Percentiles rank a stretch among this genome's conserved stretches.
phyloP scores from a whole-genome alignment of 768 basidiomycete species.

The Boletus edulis region DNA sequence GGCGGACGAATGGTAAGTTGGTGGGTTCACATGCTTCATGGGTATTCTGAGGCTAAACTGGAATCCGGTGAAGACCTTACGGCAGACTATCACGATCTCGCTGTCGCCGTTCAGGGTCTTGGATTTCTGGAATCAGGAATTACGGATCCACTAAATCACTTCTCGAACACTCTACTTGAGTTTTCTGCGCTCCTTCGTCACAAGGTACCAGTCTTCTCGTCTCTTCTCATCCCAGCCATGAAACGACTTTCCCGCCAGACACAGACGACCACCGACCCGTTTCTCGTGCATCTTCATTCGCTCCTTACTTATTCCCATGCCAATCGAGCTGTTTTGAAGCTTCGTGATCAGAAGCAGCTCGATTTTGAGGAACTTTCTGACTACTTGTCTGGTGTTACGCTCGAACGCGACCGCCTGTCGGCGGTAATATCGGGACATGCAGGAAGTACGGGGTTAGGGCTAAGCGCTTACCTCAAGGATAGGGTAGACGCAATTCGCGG shows the following conservation, averaged over 20 bases:
- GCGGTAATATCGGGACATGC: conserved; percentile 89
- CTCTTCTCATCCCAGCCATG: not conserved
- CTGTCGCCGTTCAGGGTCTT: conserved; percentile 93
- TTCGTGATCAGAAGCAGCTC: conserved; percentile 97
- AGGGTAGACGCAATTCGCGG: conserved; percentile 90
- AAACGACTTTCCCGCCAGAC: conserved; percentile 47
- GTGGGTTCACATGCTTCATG: conserved; percentile 25
- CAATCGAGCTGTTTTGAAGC: conserved; percentile 90
- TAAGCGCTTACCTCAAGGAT: conserved; percentile 89
- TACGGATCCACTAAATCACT: conserved; percentile 95
- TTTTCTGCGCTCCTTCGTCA: conserved; percentile 90
- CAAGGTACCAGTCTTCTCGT: conserved; percentile 47
- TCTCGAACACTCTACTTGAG: conserved; percentile 93
- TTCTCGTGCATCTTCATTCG: conserved; percentile 87
- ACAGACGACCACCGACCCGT: conserved; percentile 87
- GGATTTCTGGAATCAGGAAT: conserved; percentile 98
- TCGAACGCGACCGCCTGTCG: conserved; percentile 89
- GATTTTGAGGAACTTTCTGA: conserved; percentile 97
- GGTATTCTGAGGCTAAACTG: conserved; percentile 75
- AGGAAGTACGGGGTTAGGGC: conserved; percentile 77
- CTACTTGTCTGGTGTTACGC: conserved; percentile 89
- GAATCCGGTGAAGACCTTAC: conserved; percentile 91
- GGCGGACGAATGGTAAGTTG: conserved; percentile 81
- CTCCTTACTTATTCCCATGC: conserved; percentile 91
- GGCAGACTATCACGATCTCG: conserved; percentile 95